Evolutionary conservation across 805 yeast species (phyloP).

Genomic region (Pichia nakasei): DNA sequence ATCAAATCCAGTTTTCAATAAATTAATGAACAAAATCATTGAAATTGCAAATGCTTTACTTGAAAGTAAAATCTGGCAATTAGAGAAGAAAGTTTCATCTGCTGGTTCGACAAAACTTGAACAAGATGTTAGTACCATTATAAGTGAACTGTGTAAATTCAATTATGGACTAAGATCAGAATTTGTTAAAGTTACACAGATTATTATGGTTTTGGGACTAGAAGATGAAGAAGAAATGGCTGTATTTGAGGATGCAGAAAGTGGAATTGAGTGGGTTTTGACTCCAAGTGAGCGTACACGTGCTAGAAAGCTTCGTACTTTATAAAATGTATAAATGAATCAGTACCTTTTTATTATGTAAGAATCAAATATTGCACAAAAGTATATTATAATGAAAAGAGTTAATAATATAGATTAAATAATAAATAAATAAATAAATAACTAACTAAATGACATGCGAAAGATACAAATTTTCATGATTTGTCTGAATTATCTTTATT

Average conservation of each 20-base stretch:
- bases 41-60: slow-evolving; percentile 44
- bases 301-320: slow-evolving; percentile 33
- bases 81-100: slow-evolving; percentile 65
- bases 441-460: no score
- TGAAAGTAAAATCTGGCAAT: slow-evolving; percentile 59
- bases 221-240: slow-evolving; percentile 50
- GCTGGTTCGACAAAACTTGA: slow-evolving; percentile 79
- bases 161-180: slow-evolving; percentile 68
- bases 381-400: no score
- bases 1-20: slow-evolving; percentile 35
- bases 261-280: slow-evolving; percentile 52
- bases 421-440: no score
- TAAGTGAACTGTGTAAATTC: slow-evolving; percentile 63
- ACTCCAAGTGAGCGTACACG: slow-evolving; percentile 66
- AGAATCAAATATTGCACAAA: no score
- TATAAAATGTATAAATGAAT: background rate
- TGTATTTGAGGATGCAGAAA: slow-evolving; percentile 20
- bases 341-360: no score
- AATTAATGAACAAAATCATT: slow-evolving; percentile 43
- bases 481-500: no score
- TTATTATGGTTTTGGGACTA: slow-evolving; percentile 71
- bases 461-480: no score
- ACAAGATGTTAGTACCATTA: slow-evolving; percentile 65
- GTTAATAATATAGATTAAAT: no score
- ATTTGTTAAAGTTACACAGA: slow-evolving; percentile 75